Conservation (phyloP, 1,139 yeast species). For the Pichia terricola region DNA sequence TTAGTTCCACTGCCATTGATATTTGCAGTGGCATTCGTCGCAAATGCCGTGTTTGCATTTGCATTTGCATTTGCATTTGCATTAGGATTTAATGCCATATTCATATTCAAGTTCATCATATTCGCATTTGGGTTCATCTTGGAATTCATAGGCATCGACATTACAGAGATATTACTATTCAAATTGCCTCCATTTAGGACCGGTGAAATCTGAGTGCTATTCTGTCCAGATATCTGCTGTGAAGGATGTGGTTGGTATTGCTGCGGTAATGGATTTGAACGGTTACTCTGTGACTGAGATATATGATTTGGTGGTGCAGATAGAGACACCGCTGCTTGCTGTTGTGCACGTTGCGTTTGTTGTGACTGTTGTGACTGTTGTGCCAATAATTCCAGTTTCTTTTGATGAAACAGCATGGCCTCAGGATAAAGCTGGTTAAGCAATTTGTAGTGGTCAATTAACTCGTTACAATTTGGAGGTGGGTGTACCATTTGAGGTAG, state of each 20-base stretch:
- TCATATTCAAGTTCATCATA: no score
- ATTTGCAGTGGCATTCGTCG: not conserved
- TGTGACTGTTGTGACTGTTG: conserved; percentile 21
- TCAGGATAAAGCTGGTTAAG: conserved; percentile 48
- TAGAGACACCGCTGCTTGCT: not conserved
- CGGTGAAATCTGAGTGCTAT: not conserved
- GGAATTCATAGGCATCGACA: no score
- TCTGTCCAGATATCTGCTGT: not conserved
- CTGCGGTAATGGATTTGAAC: not conserved
- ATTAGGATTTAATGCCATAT: no score
- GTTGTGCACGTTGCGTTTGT: conserved; percentile 5
- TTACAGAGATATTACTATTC: not conserved
- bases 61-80: conserved; percentile 10
- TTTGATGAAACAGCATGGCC: conserved; percentile 40
- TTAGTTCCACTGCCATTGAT: not conserved
- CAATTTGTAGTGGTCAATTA: conserved; percentile 36
- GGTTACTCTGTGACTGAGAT: not conserved
- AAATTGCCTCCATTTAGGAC: not conserved
- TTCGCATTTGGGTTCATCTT: no score
- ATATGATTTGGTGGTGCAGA: not conserved
- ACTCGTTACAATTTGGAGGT: conserved; percentile 48
- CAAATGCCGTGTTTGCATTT: conserved; percentile 6
- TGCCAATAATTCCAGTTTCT: conserved; percentile 37
- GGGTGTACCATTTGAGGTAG: conserved; percentile 46
- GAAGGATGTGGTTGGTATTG: conserved; percentile 5